Evolutionary conservation across 2,329 filamentous ascomycete genomes (phyloP).

Genomic region (Pezicula carpinea): DNA sequence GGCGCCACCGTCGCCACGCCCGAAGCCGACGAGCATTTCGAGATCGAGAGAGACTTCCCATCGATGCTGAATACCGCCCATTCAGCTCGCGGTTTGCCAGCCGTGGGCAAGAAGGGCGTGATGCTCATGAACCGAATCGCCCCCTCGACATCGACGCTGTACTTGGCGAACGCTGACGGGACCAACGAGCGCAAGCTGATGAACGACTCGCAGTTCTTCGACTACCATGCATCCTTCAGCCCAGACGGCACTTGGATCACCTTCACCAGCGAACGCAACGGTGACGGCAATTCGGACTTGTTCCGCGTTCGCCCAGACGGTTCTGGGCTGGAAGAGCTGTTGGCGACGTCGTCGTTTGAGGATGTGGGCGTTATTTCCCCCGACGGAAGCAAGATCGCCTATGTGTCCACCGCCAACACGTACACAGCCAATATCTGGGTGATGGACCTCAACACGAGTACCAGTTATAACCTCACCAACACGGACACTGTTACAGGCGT

Average conservation of each 20-base stretch:
- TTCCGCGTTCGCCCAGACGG: slow-evolving; percentile 34
- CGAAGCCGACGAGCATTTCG: too few relatives aligned
- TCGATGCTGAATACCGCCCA: background rate
- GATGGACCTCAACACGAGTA: slow-evolving; percentile 31
- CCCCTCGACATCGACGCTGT: slow-evolving; percentile 23
- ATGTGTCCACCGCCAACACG: slow-evolving; percentile 33
- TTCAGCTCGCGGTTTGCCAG: background rate
- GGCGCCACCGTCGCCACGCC: background rate
- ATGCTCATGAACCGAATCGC: slow-evolving; percentile 34
- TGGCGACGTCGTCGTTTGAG: slow-evolving; percentile 32
- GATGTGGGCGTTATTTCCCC: slow-evolving; percentile 34
- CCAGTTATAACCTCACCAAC: slow-evolving; percentile 32
- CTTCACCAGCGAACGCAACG: slow-evolving; percentile 36
- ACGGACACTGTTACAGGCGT: slow-evolving; percentile 20
- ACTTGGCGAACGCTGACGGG: slow-evolving; percentile 35
- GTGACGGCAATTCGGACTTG: slow-evolving; percentile 36
- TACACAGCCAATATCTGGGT: slow-evolving; percentile 37
- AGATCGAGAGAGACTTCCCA: background rate
- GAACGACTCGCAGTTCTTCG: slow-evolving; percentile 26
- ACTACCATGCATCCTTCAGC: slow-evolving; percentile 36
- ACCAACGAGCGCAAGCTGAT: slow-evolving; percentile 32
- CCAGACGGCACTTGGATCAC: slow-evolving; percentile 34
- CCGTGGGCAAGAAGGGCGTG: slow-evolving; percentile 8
- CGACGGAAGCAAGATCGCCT: slow-evolving; percentile 33
- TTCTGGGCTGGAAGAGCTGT: slow-evolving; percentile 29